Conservation (phyloP, 2,329 filamentous ascomycete genomes). For the Colletotrichum acutatum region DNA sequence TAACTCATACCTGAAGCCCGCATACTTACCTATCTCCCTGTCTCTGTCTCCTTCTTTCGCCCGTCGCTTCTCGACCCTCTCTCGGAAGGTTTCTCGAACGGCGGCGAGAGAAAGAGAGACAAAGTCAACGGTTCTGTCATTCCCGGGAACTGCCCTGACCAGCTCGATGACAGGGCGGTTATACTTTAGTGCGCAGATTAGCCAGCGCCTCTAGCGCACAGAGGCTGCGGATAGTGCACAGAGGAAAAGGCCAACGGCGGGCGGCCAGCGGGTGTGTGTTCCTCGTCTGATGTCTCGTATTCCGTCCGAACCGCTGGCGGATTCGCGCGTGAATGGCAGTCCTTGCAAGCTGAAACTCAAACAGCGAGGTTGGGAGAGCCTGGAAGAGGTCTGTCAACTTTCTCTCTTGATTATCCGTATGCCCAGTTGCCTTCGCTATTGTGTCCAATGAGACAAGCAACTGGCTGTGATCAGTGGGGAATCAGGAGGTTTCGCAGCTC, state of each 20-base stretch:
- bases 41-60: too few species aligned
- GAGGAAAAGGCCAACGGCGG: constrained; percentile 10
- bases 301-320: constrained; percentile 27
- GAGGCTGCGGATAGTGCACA: constrained; percentile 12
- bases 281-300: constrained; percentile 33
- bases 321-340: not conserved
- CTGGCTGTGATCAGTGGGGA: not conserved
- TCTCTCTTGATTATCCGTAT: too few species aligned
- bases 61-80: not conserved
- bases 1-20: not conserved
- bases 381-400: not conserved
- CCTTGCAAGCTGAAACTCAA: constrained; percentile 32
- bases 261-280: not conserved
- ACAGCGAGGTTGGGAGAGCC: constrained; percentile 5
- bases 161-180: constrained; percentile 1
- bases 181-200: not conserved
- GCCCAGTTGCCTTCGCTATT: not conserved
- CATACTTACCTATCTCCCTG: not conserved
- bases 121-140: not conserved
- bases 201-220: constrained; percentile 1
- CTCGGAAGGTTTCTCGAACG: not conserved
- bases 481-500: not conserved
- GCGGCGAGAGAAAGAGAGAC: not conserved
- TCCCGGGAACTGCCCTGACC: not conserved
- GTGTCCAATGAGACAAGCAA: not conserved